phyloP scores from a whole-genome alignment of 1,139 yeast species.

The Scheffersomyces illinoinensis region DNA sequence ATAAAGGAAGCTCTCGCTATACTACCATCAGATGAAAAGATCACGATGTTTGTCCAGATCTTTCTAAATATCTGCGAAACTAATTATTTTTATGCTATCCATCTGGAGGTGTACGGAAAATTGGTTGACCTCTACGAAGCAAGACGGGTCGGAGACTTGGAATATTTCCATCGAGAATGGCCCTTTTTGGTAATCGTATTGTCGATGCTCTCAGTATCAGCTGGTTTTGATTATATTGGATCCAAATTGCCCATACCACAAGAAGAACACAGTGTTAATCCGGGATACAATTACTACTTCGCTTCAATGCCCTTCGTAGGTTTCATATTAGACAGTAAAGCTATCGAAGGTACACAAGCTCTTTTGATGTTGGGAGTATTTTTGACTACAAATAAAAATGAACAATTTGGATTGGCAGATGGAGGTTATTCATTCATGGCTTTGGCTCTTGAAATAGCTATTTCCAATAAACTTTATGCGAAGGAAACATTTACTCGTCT shows the following conservation, averaged over 20 bases:
- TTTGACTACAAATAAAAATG: conserved; percentile 18
- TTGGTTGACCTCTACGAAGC: neutral
- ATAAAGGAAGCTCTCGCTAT: conserved; percentile 9
- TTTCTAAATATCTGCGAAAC: conserved; percentile 18
- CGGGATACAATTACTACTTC: conserved; percentile 16
- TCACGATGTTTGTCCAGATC: conserved; percentile 11
- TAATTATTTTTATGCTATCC: conserved; percentile 18
- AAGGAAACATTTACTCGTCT: neutral
- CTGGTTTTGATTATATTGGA: conserved; percentile 36
- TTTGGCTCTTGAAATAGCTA: conserved; percentile 17
- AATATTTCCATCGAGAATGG: conserved; percentile 14
- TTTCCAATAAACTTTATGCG: conserved; percentile 14
- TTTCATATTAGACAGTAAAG: conserved; percentile 14
- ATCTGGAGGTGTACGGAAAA: conserved; percentile 2
- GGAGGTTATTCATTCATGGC: conserved; percentile 17
- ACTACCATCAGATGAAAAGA: conserved; percentile 12
- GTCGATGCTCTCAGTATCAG: conserved; percentile 14
- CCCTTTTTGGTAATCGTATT: conserved; percentile 11
- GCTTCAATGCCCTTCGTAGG: conserved; percentile 18
- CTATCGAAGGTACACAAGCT: conserved; percentile 15
- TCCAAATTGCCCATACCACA: conserved; percentile 37
- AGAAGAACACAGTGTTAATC: conserved; percentile 14
- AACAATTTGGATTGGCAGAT: conserved; percentile 14
- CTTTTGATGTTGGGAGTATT: conserved; percentile 16
- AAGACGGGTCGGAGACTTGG: conserved; percentile 7